Evolutionary conservation across 768 basidiomycete genomes (phyloP).

Genomic region (Mycena filopes): DNA sequence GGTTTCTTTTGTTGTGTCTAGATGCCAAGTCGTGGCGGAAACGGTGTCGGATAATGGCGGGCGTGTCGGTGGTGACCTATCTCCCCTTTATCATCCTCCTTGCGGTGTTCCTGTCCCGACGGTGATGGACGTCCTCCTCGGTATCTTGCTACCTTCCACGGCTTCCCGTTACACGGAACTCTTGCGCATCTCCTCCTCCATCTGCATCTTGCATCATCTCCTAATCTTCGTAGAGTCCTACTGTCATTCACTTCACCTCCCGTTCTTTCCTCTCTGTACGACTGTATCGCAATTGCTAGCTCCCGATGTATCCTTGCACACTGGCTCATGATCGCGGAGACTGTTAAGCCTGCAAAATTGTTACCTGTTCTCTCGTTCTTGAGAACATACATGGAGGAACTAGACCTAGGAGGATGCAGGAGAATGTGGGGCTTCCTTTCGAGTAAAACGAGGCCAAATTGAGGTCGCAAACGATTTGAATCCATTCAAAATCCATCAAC

Average conservation of each 20-base stretch:
- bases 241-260: conserved; percentile 7
- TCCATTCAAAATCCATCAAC: no score
- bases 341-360: no score
- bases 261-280: not conserved
- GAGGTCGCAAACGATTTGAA: no score
- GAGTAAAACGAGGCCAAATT: no score
- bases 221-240: not conserved
- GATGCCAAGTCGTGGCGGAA: conserved; percentile 80
- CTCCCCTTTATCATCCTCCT: conserved; percentile 82
- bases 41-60: conserved; percentile 80
- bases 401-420: no score
- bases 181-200: not conserved
- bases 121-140: not conserved
- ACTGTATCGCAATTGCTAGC: no score
- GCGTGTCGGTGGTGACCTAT: conserved; percentile 76
- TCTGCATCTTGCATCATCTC: no score
- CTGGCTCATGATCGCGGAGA: no score
- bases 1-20: conserved; percentile 39
- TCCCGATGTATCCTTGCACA: no score
- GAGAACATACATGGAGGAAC: no score
- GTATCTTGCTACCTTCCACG: not conserved
- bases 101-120: conserved; percentile 59
- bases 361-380: no score
- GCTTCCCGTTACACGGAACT: not conserved
- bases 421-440: no score